A percentile compares a stretch with the other conserved stretches of the same genome.
These are phyloP conservation scores for Termitomyces sp. DNA, from an alignment of 768 basidiomycete genomes.

Conservation along the genomic window DNA sequence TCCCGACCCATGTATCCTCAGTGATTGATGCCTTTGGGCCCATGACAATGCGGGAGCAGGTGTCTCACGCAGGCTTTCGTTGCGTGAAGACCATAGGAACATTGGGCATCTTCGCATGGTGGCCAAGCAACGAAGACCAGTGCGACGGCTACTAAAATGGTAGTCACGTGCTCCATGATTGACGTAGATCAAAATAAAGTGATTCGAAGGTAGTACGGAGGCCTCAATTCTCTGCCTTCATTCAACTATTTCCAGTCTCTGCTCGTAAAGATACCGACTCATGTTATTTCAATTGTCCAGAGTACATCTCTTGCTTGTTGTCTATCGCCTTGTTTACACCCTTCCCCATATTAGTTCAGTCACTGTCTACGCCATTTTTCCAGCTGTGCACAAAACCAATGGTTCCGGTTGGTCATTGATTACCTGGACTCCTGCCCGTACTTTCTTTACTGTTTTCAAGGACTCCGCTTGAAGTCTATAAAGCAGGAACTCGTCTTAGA, in stretches of 20 bases:
- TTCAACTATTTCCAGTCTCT: too few relatives aligned
- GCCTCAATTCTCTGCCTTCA: too few relatives aligned
- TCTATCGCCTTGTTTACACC: too few relatives aligned
- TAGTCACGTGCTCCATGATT: too few relatives aligned
- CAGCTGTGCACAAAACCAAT: background rate
- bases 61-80: conserved; percentile 82
- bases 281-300: too few relatives aligned
- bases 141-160: conserved; percentile 33
- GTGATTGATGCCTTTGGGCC: conserved; percentile 47
- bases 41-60: conserved; percentile 65
- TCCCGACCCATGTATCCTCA: conserved; percentile 41
- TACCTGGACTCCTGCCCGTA: too few relatives aligned
- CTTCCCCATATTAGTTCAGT: background rate
- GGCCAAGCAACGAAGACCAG: conserved; percentile 43
- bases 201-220: too few relatives aligned
- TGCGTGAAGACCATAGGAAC: conserved; percentile 72
- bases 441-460: too few relatives aligned
- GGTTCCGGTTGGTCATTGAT: background rate
- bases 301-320: conserved; percentile 27
- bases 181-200: too few relatives aligned
- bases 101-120: conserved; percentile 55
- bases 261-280: too few relatives aligned
- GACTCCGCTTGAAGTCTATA: too few relatives aligned
- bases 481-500: background rate
- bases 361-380: background rate